Evolutionary conservation across 495 filamentous ascomycete species (phyloP).

Genomic region (Evansstolkia leycettana): DNA sequence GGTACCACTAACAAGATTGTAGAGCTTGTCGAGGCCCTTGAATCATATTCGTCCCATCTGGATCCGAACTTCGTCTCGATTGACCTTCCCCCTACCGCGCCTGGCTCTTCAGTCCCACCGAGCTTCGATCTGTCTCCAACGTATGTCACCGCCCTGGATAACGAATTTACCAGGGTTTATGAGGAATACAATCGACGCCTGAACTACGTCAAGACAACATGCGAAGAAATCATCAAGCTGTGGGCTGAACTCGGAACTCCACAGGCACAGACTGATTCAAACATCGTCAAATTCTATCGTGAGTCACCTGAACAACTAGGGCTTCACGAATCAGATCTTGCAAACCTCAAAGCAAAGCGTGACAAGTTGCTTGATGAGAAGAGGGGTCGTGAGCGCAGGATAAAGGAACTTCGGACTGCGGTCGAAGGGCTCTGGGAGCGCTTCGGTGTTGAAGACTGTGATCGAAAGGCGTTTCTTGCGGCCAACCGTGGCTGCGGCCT

Average conservation of each 20-base stretch:
- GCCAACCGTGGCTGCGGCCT: conserved; percentile 68
- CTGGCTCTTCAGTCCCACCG: conserved; percentile 60
- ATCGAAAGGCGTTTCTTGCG: conserved; percentile 69
- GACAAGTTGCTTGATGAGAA: conserved; percentile 93
- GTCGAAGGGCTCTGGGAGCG: conserved; percentile 84
- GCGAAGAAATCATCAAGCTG: conserved; percentile 79
- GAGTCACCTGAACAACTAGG: conserved; percentile 89
- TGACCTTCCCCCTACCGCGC: conserved; percentile 64
- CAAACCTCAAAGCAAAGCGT: conserved; percentile 54
- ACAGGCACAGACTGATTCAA: conserved; percentile 78
- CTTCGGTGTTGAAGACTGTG: conserved; percentile 66
- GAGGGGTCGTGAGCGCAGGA: conserved; percentile 64
- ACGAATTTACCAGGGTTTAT: conserved; percentile 85
- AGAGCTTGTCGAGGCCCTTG: conserved; percentile 88
- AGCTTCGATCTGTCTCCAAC: conserved; percentile 78
- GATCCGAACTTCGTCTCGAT: conserved; percentile 76
- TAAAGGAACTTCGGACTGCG: conserved; percentile 60
- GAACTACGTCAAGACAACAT: conserved; percentile 55
- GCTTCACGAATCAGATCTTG: conserved; percentile 74
- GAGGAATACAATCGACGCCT: conserved; percentile 84
- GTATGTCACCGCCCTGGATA: conserved; percentile 79
- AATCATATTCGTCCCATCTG: conserved; percentile 90
- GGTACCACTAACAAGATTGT: conserved; percentile 14
- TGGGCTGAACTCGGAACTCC: conserved; percentile 94
- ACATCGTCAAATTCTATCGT: conserved; percentile 77